Percentiles rank a stretch among this genome's conserved stretches.
Evolutionary conservation across 805 yeast genomes (phyloP).

Genomic region (Cyberlindnera amylophila): DNA sequence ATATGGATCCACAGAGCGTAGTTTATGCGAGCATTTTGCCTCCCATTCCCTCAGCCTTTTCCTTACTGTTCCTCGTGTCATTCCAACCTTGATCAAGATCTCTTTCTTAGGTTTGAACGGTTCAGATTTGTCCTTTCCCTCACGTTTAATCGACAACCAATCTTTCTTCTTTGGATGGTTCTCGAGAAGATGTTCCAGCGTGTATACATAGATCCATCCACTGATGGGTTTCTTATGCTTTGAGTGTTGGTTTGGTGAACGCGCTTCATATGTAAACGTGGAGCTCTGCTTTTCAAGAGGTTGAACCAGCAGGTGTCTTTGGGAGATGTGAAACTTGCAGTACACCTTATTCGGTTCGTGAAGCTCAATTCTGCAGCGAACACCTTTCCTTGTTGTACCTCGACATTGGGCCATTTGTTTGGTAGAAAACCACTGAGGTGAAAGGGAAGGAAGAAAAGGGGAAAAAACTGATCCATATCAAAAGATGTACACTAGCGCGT

Average conservation of each 20-base stretch:
- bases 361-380: slow-evolving; percentile 17
- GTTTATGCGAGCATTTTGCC: slow-evolving; percentile 22
- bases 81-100: slow-evolving; percentile 25
- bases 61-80: slow-evolving; percentile 21
- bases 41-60: slow-evolving; percentile 26
- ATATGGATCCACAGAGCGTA: slow-evolving; percentile 17
- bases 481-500: too few relatives aligned
- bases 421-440: too few relatives aligned
- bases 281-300: too few relatives aligned
- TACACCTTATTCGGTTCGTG: neutral
- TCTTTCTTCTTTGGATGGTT: slow-evolving; percentile 15
- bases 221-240: slow-evolving; percentile 10
- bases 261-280: too few relatives aligned
- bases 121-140: neutral
- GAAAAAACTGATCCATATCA: too few relatives aligned
- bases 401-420: too few relatives aligned
- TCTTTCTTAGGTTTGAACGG: slow-evolving; percentile 22
- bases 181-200: slow-evolving; percentile 20
- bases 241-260: too few relatives aligned
- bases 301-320: too few relatives aligned
- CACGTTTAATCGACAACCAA: slow-evolving; percentile 20
- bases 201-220: slow-evolving; percentile 26
- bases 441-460: too few relatives aligned
- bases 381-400: slow-evolving; percentile 16
- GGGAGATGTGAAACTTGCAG: slow-evolving; percentile 21